These are phyloP conservation scores for Fusarium marasasianum DNA, from an alignment of 2,329 filamentous ascomycete genomes.

Conservation along the genomic window DNA sequence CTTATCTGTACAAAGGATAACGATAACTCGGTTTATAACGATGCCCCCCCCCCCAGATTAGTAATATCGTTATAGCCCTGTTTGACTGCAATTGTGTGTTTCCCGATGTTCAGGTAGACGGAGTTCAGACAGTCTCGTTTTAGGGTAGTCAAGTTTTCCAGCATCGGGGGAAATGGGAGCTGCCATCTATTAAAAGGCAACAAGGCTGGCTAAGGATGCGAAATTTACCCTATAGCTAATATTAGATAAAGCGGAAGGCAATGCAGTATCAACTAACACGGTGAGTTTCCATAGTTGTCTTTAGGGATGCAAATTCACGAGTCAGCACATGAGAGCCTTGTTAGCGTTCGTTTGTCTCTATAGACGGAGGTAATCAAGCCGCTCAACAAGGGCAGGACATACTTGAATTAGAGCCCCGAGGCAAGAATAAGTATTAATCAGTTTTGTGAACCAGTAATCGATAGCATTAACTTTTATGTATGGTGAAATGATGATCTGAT, in stretches of 20 bases:
- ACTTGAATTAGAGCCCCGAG: not conserved
- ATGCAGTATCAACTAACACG: no score
- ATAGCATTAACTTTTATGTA: not conserved
- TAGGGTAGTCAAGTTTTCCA: not conserved
- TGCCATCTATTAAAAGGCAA: not conserved
- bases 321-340: no score
- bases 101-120: not conserved
- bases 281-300: no score
- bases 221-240: no score
- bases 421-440: not conserved
- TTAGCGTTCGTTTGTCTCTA: accelerated
- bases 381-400: not conserved
- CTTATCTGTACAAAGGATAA: no score
- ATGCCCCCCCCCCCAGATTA: no score
- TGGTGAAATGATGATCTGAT: not conserved
- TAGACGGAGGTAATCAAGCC: accelerated
- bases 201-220: accelerated
- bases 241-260: no score
- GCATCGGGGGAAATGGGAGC: not conserved
- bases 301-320: no score
- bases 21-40: no score
- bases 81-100: no score
- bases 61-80: no score
- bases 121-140: not conserved
- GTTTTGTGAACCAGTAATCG: accelerated